A percentile compares a stretch with the other conserved stretches of the same genome.
Conservation (phyloP, 768 basidiomycete species). For the Lactarius akahatsu region DNA sequence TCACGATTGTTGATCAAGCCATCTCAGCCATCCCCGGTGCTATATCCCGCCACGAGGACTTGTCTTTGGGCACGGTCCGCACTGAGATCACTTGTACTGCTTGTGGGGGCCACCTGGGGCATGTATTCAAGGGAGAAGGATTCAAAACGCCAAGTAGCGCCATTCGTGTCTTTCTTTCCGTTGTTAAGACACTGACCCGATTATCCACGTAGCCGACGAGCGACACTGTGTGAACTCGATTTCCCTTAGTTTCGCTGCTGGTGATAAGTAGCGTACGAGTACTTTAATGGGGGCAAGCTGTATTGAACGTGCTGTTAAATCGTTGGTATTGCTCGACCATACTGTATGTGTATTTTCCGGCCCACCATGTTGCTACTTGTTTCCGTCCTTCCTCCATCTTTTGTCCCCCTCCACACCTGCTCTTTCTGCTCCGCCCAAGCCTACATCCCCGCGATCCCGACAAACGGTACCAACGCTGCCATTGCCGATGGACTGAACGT, state of each 20-base stretch:
- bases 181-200: conserved; percentile 5
- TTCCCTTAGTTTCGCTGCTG: conserved; percentile 72
- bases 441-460: too few species aligned
- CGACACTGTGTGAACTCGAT: conserved; percentile 90
- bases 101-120: conserved; percentile 91
- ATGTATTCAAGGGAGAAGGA: conserved; percentile 93
- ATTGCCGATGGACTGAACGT: too few species aligned
- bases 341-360: too few species aligned
- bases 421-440: too few species aligned
- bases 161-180: background rate
- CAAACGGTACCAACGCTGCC: too few species aligned
- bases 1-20: conserved; percentile 10
- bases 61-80: conserved; percentile 60
- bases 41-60: conserved; percentile 75
- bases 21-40: conserved; percentile 82
- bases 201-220: conserved; percentile 57
- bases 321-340: too few species aligned
- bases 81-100: conserved; percentile 88
- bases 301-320: too few species aligned
- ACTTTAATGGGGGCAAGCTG: background rate
- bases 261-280: conserved; percentile 31
- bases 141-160: conserved; percentile 67
- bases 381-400: too few species aligned
- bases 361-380: too few species aligned
- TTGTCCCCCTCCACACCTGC: too few species aligned